Evolutionary conservation across 768 basidiomycete genomes (phyloP).

Genomic region (Leccinum rimulosum): DNA sequence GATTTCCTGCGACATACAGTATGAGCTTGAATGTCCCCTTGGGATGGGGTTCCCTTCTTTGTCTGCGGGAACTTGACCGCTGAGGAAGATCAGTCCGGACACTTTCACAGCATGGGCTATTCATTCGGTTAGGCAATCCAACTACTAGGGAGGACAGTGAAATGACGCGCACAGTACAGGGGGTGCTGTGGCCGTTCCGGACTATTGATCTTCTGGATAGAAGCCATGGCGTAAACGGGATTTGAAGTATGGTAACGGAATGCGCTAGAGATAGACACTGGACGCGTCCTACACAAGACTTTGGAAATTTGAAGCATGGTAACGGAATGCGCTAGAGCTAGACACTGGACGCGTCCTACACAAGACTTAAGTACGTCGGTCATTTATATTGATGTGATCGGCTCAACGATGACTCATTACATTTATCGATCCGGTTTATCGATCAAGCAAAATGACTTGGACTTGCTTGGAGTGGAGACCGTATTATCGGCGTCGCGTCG

Average conservation of each 20-base stretch:
- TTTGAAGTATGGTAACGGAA: background rate
- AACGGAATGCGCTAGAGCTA: no score
- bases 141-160: background rate
- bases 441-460: no score
- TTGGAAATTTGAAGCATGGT: no score
- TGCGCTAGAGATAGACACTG: background rate
- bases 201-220: conserved; percentile 55
- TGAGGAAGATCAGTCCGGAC: conserved; percentile 58
- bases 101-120: conserved; percentile 57
- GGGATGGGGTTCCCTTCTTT: conserved; percentile 45
- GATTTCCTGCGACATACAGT: conserved; percentile 39
- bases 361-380: background rate
- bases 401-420: background rate
- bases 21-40: conserved; percentile 58
- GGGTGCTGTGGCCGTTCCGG: conserved; percentile 36
- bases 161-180: conserved; percentile 12
- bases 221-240: conserved; percentile 34
- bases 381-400: conserved; percentile 1
- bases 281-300: background rate
- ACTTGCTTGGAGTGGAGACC: no score
- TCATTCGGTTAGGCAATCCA: background rate
- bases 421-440: background rate
- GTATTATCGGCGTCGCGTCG: no score
- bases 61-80: conserved; percentile 57
- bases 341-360: background rate